Evolutionary conservation across 73 alveolate genomes (phyloP), one percentile per base, ranked within the genome.

Genomic region (Paraurostyla sp.): DNA sequence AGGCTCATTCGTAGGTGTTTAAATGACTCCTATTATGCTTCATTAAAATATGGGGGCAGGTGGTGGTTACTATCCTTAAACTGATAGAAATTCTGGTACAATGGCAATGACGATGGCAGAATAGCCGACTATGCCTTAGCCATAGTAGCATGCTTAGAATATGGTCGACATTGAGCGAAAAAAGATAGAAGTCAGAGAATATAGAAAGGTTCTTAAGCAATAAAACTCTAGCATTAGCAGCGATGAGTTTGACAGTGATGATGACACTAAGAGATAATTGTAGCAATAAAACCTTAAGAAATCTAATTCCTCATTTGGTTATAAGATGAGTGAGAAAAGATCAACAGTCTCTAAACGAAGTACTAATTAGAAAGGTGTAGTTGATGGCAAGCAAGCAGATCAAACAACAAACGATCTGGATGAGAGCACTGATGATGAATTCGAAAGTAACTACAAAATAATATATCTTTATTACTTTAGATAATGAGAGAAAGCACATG

Each of bases 361-460:
- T 33, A 50, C 50, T 2, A 45, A 43, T 43, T 6, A 3, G 2
- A 35, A 43, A 73, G 48, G 57, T 11, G 42, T 22, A 43, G 71
- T 30, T 50, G 29, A n/a, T 3, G 18, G 13, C 3, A 16, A 45
- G 56, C 13, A 46, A 20, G 18, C 13, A 20, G 56, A 45, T 22
- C 23, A 73, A 48, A 50, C 71, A 13, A 9, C 7, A 4, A 38
- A 40, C 20, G 87, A 73, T 3, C 42, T 32, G 25, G 87, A 73
- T 48, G 87, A 73, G 36, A 48, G 73, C 71, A 73, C 87, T 7
- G 87, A 73, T 48, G 87, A 73, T 45, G 87, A 73, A 73, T 73
- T 73, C 32, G 87, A 73, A 33, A 73, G 87, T 73, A 73, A 40
- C 32, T 30, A 45, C 7, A 15, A 7, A 48, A 30, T 22, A 1